Percentiles rank a stretch among this genome's conserved stretches.
Evolutionary conservation across 1,139 yeast genomes (phyloP).

Genomic region (Meyerozyma smithsonii): DNA sequence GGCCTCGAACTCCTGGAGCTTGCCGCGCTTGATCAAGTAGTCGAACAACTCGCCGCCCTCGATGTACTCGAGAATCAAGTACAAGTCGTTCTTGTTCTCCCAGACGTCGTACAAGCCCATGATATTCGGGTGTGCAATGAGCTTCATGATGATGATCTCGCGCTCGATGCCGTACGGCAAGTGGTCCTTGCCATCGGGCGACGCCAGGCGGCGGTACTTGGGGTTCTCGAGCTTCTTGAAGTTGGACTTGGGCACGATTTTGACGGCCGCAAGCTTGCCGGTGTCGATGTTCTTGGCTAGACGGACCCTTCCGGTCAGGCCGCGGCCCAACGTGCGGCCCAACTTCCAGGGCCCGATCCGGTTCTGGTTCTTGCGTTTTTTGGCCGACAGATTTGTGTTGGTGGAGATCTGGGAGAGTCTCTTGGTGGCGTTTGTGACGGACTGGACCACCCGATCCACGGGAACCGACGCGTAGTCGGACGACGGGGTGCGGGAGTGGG

Average conservation of each 20-base stretch:
- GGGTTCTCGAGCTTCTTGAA: slow-evolving; percentile 53
- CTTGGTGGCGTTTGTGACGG: slow-evolving; percentile 60
- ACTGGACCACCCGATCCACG: slow-evolving; percentile 45
- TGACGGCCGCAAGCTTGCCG: slow-evolving; percentile 92
- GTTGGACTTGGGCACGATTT: slow-evolving; percentile 84
- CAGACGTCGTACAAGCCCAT: slow-evolving; percentile 97
- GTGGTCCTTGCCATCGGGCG: slow-evolving; percentile 48
- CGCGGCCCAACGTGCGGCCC: slow-evolving; percentile 91
- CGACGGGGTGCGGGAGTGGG: slow-evolving; percentile 6
- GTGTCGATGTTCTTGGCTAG: slow-evolving; percentile 82
- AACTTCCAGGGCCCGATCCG: slow-evolving; percentile 96
- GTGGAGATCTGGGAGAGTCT: slow-evolving; percentile 63
- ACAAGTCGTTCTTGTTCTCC: slow-evolving; percentile 93
- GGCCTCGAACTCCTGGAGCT: slow-evolving; percentile 85
- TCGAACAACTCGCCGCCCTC: slow-evolving; percentile 98
- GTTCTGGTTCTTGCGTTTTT: slow-evolving; percentile 58
- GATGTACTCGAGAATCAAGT: slow-evolving; percentile 87
- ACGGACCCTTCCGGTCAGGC: slow-evolving; percentile 91
- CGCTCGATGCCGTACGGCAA: slow-evolving; percentile 93
- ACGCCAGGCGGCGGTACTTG: slow-evolving; percentile 33
- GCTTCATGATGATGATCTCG: slow-evolving; percentile 89
- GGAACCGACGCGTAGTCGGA: slow-evolving; percentile 25
- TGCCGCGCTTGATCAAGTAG: slow-evolving; percentile 81
- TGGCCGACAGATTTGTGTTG: slow-evolving; percentile 39
- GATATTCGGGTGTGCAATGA: slow-evolving; percentile 88